Base-by-base conservation (phyloP, 2,329 filamentous ascomycete species). In the Hypoxylon sp. region DNA sequence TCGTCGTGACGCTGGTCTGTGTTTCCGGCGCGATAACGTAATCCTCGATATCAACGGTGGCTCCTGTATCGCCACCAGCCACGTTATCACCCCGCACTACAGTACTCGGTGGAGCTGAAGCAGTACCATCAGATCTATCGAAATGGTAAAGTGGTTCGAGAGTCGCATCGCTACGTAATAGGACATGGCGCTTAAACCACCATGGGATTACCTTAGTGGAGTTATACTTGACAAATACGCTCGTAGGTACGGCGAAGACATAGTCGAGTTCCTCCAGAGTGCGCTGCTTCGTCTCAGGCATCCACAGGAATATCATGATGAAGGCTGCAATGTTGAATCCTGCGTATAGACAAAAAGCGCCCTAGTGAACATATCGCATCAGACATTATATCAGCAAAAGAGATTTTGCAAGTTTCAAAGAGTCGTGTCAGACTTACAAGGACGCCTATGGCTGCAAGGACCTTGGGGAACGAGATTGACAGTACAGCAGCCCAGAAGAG, bases 321-420 rank as follows among this genome's bases (percentile, higher is more conserved):
- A 82, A 84, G 30, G 81, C 82, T 2, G 82, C 55, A 0, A 83
- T 72, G 67, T 85, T 85, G 80, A 81, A 83, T 11, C 69, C 80
- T 2, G 80, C 82, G 58, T 85, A 85, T 75, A 80, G 83, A 19
- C 78, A 76, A 64, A 85, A 85, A 2, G 81, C 82, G 36, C 83
- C 83, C 67, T 70, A 11, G 5, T 57, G 23, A n/a, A 19, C 19
- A 28, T 30, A 25, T 36, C 4, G 25, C 43, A 48, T 69, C 50
- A 69, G 63, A 50, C n/a, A 30, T 32, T 11, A 28, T 32, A 21
- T 45, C n/a, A 38, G 17, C 30, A 9, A 32, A 3, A 51, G n/a
- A 10, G 14, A 10, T 10, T 34, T 49, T 45, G 32, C n/a, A 23
- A 43, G 41, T 46, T 45, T 21, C 23, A 19, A 19, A 11, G 38